Evolutionary conservation across 1,284 basidiomycete genomes (phyloP).

Genomic region (Papiliotrema terrestris): DNA sequence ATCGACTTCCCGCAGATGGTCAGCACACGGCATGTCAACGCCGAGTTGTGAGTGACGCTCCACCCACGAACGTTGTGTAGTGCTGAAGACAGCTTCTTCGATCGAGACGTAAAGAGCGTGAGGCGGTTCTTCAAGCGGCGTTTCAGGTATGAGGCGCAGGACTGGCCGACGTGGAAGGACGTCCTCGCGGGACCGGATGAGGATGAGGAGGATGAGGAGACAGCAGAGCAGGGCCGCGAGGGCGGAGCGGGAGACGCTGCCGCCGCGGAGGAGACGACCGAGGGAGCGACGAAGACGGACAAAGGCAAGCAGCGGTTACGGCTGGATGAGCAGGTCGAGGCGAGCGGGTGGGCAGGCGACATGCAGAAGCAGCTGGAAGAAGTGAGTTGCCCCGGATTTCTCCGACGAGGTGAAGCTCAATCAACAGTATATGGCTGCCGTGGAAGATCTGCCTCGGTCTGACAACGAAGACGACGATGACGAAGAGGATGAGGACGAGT

Average conservation of each 20-base stretch:
- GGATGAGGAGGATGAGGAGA: constrained; percentile 17
- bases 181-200: constrained; percentile 56
- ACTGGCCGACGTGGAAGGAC: constrained; percentile 79
- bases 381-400: constrained; percentile 52
- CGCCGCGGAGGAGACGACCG: background rate
- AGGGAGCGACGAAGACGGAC: background rate
- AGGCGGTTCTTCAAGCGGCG: constrained; percentile 86
- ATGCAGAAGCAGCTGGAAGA: constrained; percentile 79
- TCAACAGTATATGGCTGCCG: constrained; percentile 59
- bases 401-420: constrained; percentile 49
- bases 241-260: constrained; percentile 22
- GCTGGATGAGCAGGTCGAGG: constrained; percentile 83
- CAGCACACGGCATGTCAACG: constrained; percentile 92
- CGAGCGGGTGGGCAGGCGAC: constrained; percentile 82
- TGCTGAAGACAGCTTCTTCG: constrained; percentile 75
- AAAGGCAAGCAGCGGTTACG: constrained; percentile 49
- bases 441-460: constrained; percentile 39
- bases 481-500: constrained; percentile 34
- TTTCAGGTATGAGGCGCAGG: constrained; percentile 85
- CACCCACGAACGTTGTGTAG: background rate
- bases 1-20: constrained; percentile 99
- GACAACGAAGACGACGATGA: constrained; percentile 35
- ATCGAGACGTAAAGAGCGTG: constrained; percentile 96
- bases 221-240: constrained; percentile 4
- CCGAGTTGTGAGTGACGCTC: constrained; percentile 72